Evolutionary conservation across 1,284 basidiomycete genomes (phyloP), one percentile per base, ranked within the genome.

Genomic region (Moesziomyces antarcticus): DNA sequence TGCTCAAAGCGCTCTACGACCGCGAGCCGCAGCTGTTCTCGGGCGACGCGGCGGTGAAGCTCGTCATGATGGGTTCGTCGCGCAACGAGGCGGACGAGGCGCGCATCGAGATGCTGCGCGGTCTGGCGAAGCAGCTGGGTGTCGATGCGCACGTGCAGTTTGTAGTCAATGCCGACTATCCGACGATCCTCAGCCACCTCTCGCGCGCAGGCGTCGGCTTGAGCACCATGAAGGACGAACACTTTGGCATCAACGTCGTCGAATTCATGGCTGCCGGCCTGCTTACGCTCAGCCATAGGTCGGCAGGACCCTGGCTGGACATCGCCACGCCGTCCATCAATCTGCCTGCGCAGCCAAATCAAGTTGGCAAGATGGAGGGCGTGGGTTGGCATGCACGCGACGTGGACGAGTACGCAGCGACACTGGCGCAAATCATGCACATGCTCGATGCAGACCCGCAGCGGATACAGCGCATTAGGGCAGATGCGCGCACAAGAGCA

Each of bases 171-270:
- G 93, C 93, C 0, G 85, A 91, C 1, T 98, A 92, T 75, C 74
- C 88, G 0, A 87, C 88, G 10, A 88, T 98, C 67, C 87, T 95
- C 1, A 70, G 85, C 1, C 89, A 90, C 86, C 87, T 99, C 1
- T 88, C 89, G 1, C 85, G 85, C 16, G 90, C 94, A 0, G 92
- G 90, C 62, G 88, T 97, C 5, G 96, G 97, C 0, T 83, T 98
- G 24, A 96, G 93, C 81, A 98, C 96, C 5, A 99, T 99, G 96
- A 89, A 95, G 1, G 95, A 99, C 82, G 97, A 99, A 85, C 96
- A 99, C 84, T 99, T 99, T 77, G 97, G 97, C 2, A 99, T 99
- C 84, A 97, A 95, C 78, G 89, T 99, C 20, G 96, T 99, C 9
- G 96, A 99, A 84, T 96, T 93, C 78, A 96, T 98, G 95, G 60